Base-by-base conservation (phyloP, 106 monocot species). In the Phalaenopsis aphrodite region DNA sequence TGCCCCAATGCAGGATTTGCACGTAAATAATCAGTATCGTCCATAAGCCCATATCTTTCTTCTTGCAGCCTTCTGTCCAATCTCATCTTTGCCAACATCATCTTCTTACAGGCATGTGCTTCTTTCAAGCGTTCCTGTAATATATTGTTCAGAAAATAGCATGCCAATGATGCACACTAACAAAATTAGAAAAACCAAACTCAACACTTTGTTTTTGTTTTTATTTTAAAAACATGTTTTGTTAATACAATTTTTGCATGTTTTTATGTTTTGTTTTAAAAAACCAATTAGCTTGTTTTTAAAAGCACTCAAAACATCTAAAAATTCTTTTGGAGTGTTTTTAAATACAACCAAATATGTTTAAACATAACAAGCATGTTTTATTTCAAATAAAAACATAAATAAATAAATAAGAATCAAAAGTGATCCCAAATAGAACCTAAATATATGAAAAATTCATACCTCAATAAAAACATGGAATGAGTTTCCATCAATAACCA, bases 91-190 rank as follows among this genome's bases (percentile, higher is more conserved):
- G 89, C 87, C 94, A 92, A 92, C 94, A 98, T 92, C 81, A 92
- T 92, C 79, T 98, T 98, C 79, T 98, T 98, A 41, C 91, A 85
- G 79, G 90, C 81, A 87, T 79, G 92, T 79, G 98, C 94, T 78
- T 90, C 94, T 84, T 98, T 94, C 82, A 98, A 76, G 36, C 97
- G 94, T 81, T 92, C 94, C 96, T 97, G 85, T 68, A 87, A 82
- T 65, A 61, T 21, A 41, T 3, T 19, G 10, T 56, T 83, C 71
- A 87, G 76, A 80, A 57, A 41, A 83, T 39, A 75, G 61, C 61
- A 78, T 72, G 5, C 5, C 41, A 42, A 11, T 52, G 52, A 2
- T 56, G 30, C 12, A 15, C 52, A 76, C 46, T 1, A 24, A 55
- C 43, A 71, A 11, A 56, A 72, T 45, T 45, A 45, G 14, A 52